Evolutionary conservation across 192 early-diverging fungal species (phyloP), one percentile per base, ranked within the genome.

Genomic region (Coemansia reversa): DNA sequence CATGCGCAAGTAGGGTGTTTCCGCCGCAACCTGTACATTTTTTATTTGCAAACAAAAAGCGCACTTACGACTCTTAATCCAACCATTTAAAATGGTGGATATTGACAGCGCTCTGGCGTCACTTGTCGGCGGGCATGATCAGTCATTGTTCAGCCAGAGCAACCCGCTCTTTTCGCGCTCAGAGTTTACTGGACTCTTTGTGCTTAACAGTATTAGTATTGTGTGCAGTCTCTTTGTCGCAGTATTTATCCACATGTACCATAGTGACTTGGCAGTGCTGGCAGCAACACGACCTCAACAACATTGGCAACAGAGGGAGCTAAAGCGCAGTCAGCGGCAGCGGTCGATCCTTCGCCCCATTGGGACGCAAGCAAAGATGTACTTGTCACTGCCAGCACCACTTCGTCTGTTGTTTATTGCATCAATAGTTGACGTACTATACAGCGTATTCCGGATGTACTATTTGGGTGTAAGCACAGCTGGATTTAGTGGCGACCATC

Each of bases 161-260:
- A 18, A 52, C 12, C 62, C 75, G 25, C 65, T 72, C 19, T 77
- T 77, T 32, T 53, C 54, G 2, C 52, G 52, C 3, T 50, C 62
- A 42, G 75, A 77, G 57, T 69, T 62, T 20, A 62, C 47, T 6
- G 75, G 75, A 29, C 60, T 77, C 3, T 69, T 66, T 55, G 63
- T 68, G 23, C 62, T 77, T 35, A 77, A 77, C 27, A 59, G 75
- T 8, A 60, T 72, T 42, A 77, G 75, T 59, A 77, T 72, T 22
- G 57, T 77, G 8, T 72, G 69, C 32, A 77, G 75, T 51, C 52
- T 77, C 33, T 71, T 72, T 51, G 75, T 72, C 45, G 69, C 68
- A 12, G 55, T 60, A 11, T 77, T 77, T 52, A 77, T 77, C 47
- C 75, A 77, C 65, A 72, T 71, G 66, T 77, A 77, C 57, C 61